Evolutionary conservation across 768 basidiomycete species (phyloP), one percentile per base, ranked within the genome.

Genomic region (Lactarius pseudohatsudake): DNA sequence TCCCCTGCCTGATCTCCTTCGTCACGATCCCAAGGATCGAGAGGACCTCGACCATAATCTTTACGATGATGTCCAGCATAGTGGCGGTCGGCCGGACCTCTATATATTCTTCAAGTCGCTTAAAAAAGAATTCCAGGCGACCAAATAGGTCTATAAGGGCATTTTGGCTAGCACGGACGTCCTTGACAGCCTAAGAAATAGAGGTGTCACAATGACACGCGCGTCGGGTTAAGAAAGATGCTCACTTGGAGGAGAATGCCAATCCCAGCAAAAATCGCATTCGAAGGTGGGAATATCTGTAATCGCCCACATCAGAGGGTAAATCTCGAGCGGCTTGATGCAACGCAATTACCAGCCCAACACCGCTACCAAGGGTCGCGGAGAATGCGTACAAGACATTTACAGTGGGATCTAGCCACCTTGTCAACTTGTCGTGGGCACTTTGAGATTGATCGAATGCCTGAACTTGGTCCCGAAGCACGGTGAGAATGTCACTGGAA

Each of bases 381-480:
- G 50, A 53, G 50, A 53, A 53, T 26, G 50, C 50, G 26, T 15
- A 53, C 50, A 53, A 26, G 50, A 53, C 50, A 22, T 53, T 53
- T 15, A 53, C 50, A 26, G 50, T 53, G 50, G 50, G 50, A 53
- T 53, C 50, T 1, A 53, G 50, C 50, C 50, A 53, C 50, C 26
- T 53, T 28, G 50, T 53, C 26, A 11, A 53, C 22, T 7, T 53
- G 3, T 45, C n/a, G 7, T 26, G 3, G 9, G 26, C 50, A 26
- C 13, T 26, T 16, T 26, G 22, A 28, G 22, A 53, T 26, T 16
- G 50, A 53, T 53, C 50, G 2, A 15, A 22, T 2, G 50, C 11
- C 26, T 26, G 22, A 11, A 26, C 22, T 53, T 53, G 50, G 50
- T 11, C 11, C 10, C 15, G 50, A 53, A 53, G 50, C 11, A 53